Conservation (phyloP, 192 early-diverging fungal genomes). For the Coemansia sp. region DNA sequence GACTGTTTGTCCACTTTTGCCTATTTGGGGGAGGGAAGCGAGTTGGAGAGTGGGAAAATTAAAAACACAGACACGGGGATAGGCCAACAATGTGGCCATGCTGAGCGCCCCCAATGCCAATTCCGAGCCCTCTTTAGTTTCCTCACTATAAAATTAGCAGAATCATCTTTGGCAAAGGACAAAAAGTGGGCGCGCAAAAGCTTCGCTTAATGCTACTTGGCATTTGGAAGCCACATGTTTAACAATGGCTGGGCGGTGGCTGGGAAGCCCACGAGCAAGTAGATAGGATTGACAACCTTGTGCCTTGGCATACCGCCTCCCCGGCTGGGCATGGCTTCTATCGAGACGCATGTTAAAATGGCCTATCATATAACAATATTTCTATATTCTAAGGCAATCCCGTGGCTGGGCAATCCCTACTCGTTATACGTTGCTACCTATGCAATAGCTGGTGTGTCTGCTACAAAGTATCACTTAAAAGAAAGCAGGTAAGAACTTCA, state of each 20-base stretch:
- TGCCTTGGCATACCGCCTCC: conserved; percentile 6
- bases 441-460: not conserved
- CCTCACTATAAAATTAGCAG: not conserved
- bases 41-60: not conserved
- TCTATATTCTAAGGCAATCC: not conserved
- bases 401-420: not conserved
- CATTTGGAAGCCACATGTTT: not conserved
- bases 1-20: not conserved
- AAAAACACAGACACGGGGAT: not conserved
- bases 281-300: not conserved
- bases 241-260: not conserved
- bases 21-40: not conserved
- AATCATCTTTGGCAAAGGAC: not conserved
- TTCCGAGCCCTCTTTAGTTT: not conserved
- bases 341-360: not conserved
- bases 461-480: not conserved
- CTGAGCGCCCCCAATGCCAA: not conserved
- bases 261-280: not conserved
- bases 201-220: not conserved
- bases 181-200: not conserved
- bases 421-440: not conserved
- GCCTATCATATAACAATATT: not conserved
- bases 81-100: not conserved
- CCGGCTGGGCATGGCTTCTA: conserved; percentile 1
- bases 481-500: not conserved